Percentiles rank a stretch among this genome's conserved stretches.
Conservation (phyloP, 2,329 filamentous ascomycete species). For the Nemania serpens region DNA sequence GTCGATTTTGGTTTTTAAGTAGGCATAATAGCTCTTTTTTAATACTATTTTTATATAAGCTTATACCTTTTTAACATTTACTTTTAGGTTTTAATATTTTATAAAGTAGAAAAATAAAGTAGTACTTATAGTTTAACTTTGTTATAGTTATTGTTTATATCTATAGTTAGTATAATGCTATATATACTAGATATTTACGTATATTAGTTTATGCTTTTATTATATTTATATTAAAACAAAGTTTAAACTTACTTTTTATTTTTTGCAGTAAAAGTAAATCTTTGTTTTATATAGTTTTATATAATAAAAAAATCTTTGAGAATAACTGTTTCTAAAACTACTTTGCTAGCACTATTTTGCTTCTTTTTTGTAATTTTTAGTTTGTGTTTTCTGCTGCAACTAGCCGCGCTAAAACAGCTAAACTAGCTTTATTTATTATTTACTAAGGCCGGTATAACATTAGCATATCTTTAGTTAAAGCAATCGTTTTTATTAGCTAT, state of each 20-base stretch:
- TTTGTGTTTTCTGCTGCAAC: constrained; percentile 69
- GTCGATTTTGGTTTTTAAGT: constrained; percentile 87
- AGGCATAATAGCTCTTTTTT: constrained; percentile 80
- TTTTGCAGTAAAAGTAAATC: constrained; percentile 71
- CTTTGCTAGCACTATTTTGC: constrained; percentile 66
- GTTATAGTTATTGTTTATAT: constrained; percentile 57
- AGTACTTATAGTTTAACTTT: constrained; percentile 48
- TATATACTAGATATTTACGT: constrained; percentile 54
- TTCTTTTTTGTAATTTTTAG: constrained; percentile 74
- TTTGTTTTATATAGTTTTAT: constrained; percentile 81
- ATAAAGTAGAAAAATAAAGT: neutral
- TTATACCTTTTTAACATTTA: constrained; percentile 38
- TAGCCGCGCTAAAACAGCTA: constrained; percentile 71
- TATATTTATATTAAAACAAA: constrained; percentile 25
- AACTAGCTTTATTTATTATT: constrained; percentile 84
- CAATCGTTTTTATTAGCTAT: constrained; percentile 67
- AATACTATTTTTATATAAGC: constrained; percentile 53
- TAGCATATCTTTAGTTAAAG: constrained; percentile 74
- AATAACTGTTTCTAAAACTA: constrained; percentile 61
- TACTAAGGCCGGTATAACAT: constrained; percentile 65
- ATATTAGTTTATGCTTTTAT: constrained; percentile 43
- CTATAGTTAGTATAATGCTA: constrained; percentile 53
- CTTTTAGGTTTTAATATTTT: neutral
- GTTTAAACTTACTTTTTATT: constrained; percentile 69
- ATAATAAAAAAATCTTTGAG: constrained; percentile 86